These are phyloP conservation scores for Aspergillus unguis DNA, from an alignment of 2,329 filamentous ascomycete genomes.

Conservation along the genomic window DNA sequence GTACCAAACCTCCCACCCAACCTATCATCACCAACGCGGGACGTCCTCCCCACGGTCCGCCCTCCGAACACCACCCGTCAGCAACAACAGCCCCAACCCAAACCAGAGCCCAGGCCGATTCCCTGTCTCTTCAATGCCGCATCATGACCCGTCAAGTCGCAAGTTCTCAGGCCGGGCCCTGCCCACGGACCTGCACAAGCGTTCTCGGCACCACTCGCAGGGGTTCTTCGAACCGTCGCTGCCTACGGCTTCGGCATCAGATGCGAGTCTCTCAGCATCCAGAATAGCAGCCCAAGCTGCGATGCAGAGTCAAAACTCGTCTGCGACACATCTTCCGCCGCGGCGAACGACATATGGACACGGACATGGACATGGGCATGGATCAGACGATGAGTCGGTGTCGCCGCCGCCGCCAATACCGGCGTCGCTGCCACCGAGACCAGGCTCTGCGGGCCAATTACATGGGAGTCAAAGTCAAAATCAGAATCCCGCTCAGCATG, in stretches of 20 bases:
- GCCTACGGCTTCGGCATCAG: constrained; percentile 50
- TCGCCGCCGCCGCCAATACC: constrained; percentile 31
- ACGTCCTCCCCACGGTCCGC: constrained; percentile 24
- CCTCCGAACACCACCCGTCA: constrained; percentile 23
- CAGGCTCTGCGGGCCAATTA: constrained; percentile 22
- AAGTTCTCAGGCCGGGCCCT: constrained; percentile 39
- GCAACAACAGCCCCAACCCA: constrained; percentile 35
- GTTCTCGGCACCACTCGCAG: constrained; percentile 56
- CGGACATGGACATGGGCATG: constrained; percentile 3
- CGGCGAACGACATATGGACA: constrained; percentile 54
- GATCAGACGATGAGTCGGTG: constrained; percentile 32
- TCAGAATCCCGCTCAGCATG: constrained; percentile 45
- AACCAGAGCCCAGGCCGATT: constrained; percentile 30
- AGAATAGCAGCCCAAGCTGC: constrained; percentile 65
- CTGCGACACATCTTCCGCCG: constrained; percentile 38
- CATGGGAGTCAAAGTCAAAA: constrained; percentile 50
- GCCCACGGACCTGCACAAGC: constrained; percentile 40
- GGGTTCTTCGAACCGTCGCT: constrained; percentile 66
- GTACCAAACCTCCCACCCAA: constrained; percentile 32
- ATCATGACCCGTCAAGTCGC: constrained; percentile 34
- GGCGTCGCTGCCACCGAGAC: constrained; percentile 21
- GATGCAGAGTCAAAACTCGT: constrained; percentile 51
- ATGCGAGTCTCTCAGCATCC: constrained; percentile 54
- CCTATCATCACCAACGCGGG: constrained; percentile 9
- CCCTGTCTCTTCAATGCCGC: constrained; percentile 38